Evolutionary conservation across 352 stramenopile genomes (phyloP), one percentile per base, ranked within the genome.

Genomic region (Pythium dissimile): DNA sequence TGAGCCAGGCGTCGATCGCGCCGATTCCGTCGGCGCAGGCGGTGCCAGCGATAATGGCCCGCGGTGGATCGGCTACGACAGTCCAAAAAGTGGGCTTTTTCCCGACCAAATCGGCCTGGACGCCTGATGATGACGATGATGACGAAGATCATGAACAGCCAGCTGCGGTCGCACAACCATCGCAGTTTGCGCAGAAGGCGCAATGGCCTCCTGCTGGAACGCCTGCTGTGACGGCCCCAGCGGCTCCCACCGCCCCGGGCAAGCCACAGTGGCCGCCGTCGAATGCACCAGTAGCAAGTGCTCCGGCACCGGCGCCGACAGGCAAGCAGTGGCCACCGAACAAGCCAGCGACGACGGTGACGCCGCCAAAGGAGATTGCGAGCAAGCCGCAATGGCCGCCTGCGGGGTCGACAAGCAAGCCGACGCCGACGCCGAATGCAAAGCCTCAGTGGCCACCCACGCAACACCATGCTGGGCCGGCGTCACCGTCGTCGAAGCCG

Each of bases 151-250:
- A 61, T 2, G 31, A 50, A 7, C 16, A 26, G 18, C 12, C 48
- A 11, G 21, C 32, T 16, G 37, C 13, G 20, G 30, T 59, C 1
- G 9, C 46, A 24, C 57, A 71, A 41, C 24, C 68, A 1, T 62
- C 66, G 15, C 45, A 54, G 23, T 82, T 85, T 57, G 68, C 66
- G 1, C 75, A 71, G 20, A 89, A 85, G 48, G 64, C 79, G 3
- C 73, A 86, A 34, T 87, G 79, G 76, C 68, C 78, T 6, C 69
- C 73, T 34, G 45, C 64, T 27, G 42, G 48, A 0, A 28, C 42
- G n/a, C 44, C n/a, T 44, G 15, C 24, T n/a, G 13, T 48, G 11
- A 41, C 54, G 2, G 50, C 64, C 21, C 24, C 59, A 6, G 38
- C 59, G 1, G 28, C 59, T 5, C 56, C 68, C 1, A 44, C 57